phyloP scores from a whole-genome alignment of 176 grass and related monocot genomes.

The bread wheat (Triticum aestivum) region DNA sequence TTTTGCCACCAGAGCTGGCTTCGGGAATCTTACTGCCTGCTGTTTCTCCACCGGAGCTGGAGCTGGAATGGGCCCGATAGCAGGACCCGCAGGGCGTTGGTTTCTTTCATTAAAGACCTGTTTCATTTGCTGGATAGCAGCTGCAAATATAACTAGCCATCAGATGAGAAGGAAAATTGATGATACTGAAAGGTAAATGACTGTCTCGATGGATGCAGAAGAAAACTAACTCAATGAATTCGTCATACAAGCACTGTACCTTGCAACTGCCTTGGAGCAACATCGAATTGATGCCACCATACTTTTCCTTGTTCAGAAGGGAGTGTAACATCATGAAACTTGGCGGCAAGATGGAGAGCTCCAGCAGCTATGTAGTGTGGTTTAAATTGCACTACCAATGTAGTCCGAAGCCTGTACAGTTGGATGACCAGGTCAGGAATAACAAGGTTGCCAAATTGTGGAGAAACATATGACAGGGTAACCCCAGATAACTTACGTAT shows the following conservation, averaged over 20 bases:
- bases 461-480: constrained; percentile 7
- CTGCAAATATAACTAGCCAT: constrained; percentile 33
- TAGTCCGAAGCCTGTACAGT: constrained; percentile 42
- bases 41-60: not conserved
- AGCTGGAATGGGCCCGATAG: constrained; percentile 11
- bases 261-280: constrained; percentile 49
- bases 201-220: not conserved
- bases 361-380: constrained; percentile 63
- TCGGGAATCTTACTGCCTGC: not conserved
- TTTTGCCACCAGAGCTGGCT: not conserved
- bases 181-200: constrained; percentile 1
- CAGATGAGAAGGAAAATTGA: not conserved
- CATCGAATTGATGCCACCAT: constrained; percentile 62
- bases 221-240: not conserved
- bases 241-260: constrained; percentile 11
- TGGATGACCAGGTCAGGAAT: constrained; percentile 19
- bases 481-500: constrained; percentile 34
- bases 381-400: constrained; percentile 54
- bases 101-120: constrained; percentile 41
- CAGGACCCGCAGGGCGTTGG: not conserved
- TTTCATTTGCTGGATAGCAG: constrained; percentile 54
- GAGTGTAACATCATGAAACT: constrained; percentile 36
- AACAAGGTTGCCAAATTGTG: constrained; percentile 9
- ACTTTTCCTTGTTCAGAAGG: constrained; percentile 36
- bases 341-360: constrained; percentile 44